Evolutionary conservation across 2,329 filamentous ascomycete genomes (phyloP), one percentile per base, ranked within the genome.

Genomic region (Chalara sp.): DNA sequence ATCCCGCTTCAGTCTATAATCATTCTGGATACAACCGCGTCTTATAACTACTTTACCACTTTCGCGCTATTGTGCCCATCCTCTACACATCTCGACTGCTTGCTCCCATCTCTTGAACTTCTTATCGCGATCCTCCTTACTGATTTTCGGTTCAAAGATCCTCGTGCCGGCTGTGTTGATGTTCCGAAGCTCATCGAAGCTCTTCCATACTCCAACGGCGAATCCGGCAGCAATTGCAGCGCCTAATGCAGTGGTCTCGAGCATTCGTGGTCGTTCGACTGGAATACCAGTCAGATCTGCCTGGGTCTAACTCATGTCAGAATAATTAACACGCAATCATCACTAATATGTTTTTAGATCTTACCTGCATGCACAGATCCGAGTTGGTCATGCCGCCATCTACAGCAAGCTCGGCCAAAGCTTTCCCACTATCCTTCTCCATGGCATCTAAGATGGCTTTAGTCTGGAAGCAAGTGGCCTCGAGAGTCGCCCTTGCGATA

Each of bases 201-300:
- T 78, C 62, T 85, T 81, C 86, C 87, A 92, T 8, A 90, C 75
- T 45, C 76, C 82, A 5, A 85, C 79, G 4, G 86, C 87, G 58
- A 91, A 81, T n/a, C 85, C 88, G 28, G 88, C 87, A 6, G 88
- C 87, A 54, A 92, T 90, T 42, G 87, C 88, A 32, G 88, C 87
- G 32, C 87, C 88, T 4, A 92, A 76, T 1, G 87, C 85, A 4
- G 88, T 93, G 3, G 87, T 91, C 70, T 93, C 88, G 56, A 86
- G 81, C 88, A 93, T 92, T 49, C 79, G 76, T 4, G 88, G 87
- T 39, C 88, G 80, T 65, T 87, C 80, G 55, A 92, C 84, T 42
- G 86, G 84, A 58, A 92, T 90, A 48, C 84, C 82, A 60, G 89
- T 88, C 44, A 92, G 78, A 68, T 92, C 84, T 57, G 87, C 80